Conservation (phyloP, 192 early-diverging fungal species). For the Podochytrium sp. region DNA sequence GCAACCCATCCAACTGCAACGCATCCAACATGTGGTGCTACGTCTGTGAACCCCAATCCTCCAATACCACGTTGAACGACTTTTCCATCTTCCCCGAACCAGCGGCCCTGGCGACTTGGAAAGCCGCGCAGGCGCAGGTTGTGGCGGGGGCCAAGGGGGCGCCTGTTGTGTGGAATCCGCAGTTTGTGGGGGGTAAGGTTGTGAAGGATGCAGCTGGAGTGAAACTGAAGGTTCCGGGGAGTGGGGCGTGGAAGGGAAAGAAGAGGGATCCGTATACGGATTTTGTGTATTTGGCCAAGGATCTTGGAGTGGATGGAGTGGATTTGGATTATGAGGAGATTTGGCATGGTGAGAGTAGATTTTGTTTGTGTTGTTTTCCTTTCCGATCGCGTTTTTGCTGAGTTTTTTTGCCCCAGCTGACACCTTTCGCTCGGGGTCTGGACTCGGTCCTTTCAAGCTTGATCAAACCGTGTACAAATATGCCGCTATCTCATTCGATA, state of each 20-base stretch:
- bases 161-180: slow-evolving; percentile 7
- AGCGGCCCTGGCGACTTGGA: slow-evolving; percentile 7
- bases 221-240: slow-evolving; percentile 5
- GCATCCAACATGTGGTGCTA: slow-evolving; percentile 28
- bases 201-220: neutral
- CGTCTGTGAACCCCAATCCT: slow-evolving; percentile 1
- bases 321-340: slow-evolving; percentile 25
- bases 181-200: slow-evolving; percentile 11
- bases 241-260: neutral
- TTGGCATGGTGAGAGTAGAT: slow-evolving; percentile 17
- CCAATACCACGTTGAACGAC: slow-evolving; percentile 5
- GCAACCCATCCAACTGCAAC: neutral
- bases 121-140: slow-evolving; percentile 10
- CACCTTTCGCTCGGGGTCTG: slow-evolving; percentile 4
- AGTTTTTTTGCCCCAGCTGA: slow-evolving; percentile 2
- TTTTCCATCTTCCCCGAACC: slow-evolving; percentile 30
- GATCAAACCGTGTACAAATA: slow-evolving; percentile 33
- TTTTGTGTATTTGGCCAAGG: slow-evolving; percentile 18
- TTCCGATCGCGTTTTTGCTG: neutral
- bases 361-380: neutral
- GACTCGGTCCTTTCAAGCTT: slow-evolving; percentile 10
- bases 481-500: slow-evolving; percentile 56
- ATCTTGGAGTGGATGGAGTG: slow-evolving; percentile 22
- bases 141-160: neutral
- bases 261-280: neutral